These are phyloP conservation scores for Geotrichum restrictum DNA, from an alignment of 1,139 yeast genomes.

Conservation along the genomic window DNA sequence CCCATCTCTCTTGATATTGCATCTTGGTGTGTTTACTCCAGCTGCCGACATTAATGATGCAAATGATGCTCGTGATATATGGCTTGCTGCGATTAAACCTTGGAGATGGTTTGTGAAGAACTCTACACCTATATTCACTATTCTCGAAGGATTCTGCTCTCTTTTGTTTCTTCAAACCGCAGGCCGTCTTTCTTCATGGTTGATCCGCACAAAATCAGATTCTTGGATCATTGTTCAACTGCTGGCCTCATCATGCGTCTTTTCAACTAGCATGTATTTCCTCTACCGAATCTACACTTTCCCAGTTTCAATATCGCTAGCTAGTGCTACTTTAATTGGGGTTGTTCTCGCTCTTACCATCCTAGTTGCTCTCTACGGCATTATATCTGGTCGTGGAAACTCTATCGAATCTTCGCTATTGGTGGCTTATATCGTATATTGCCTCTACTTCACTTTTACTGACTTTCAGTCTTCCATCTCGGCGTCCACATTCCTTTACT, in stretches of 20 bases:
- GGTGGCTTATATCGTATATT: slow-evolving; percentile 86
- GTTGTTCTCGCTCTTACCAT: slow-evolving; percentile 73
- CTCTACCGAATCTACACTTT: slow-evolving; percentile 78
- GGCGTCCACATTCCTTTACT: slow-evolving; percentile 30
- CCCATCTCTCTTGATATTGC: slow-evolving; percentile 74
- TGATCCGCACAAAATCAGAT: slow-evolving; percentile 64
- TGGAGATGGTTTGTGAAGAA: slow-evolving; percentile 73
- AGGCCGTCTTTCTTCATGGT: slow-evolving; percentile 77
- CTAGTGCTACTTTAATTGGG: slow-evolving; percentile 80
- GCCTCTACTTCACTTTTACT: slow-evolving; percentile 87
- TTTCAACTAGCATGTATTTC: slow-evolving; percentile 73
- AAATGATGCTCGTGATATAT: slow-evolving; percentile 26
- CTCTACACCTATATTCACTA: slow-evolving; percentile 83
- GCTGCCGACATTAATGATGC: slow-evolving; percentile 25
- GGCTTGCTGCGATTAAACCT: slow-evolving; percentile 45
- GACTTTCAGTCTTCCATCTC: slow-evolving; percentile 48
- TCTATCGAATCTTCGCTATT: slow-evolving; percentile 80
- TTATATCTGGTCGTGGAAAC: slow-evolving; percentile 78
- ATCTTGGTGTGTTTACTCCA: slow-evolving; percentile 54
- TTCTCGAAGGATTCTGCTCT: slow-evolving; percentile 89
- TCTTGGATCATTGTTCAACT: slow-evolving; percentile 77
- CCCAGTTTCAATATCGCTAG: slow-evolving; percentile 58
- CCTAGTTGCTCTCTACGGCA: slow-evolving; percentile 77
- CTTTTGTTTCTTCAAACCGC: slow-evolving; percentile 83
- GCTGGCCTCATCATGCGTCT: slow-evolving; percentile 66